Conservation (phyloP, 805 yeast species). For the Kuraishia ogatae region DNA sequence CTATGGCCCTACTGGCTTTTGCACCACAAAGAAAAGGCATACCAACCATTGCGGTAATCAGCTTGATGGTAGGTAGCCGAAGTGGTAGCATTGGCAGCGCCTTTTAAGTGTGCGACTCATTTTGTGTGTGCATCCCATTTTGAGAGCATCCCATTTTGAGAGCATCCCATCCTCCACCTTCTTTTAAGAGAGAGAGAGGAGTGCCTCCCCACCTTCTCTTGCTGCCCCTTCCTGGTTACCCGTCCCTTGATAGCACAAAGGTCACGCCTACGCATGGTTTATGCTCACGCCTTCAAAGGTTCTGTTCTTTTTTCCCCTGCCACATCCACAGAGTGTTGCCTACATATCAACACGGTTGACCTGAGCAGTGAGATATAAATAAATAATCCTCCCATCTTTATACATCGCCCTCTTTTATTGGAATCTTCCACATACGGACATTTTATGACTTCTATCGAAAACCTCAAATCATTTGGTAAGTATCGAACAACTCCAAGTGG, state of each 20-base stretch:
- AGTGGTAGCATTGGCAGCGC: no score
- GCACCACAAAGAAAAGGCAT: no score
- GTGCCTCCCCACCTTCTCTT: no score
- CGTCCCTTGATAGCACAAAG: neutral
- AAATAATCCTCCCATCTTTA: neutral
- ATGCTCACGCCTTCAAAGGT: neutral
- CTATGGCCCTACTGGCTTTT: no score
- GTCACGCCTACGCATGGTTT: neutral
- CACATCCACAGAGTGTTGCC: neutral
- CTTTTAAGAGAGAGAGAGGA: no score
- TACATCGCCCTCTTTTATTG: neutral
- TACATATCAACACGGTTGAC: neutral
- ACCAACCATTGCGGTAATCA: no score
- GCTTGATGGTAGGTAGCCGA: no score
- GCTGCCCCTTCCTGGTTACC: no score
- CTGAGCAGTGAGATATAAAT: neutral
- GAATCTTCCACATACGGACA: slow-evolving; percentile 1
- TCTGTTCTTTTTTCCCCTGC: neutral
- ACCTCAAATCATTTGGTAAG: slow-evolving; percentile 68
- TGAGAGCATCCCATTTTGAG: no score
- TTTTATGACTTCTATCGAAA: slow-evolving; percentile 86
- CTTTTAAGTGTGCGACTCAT: no score
- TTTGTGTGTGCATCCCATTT: no score
- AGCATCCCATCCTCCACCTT: no score
- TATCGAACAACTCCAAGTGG: slow-evolving; percentile 7